These are phyloP conservation scores for Pichia sp. DNA, from an alignment of 1,139 yeast genomes.

Conservation along the genomic window DNA sequence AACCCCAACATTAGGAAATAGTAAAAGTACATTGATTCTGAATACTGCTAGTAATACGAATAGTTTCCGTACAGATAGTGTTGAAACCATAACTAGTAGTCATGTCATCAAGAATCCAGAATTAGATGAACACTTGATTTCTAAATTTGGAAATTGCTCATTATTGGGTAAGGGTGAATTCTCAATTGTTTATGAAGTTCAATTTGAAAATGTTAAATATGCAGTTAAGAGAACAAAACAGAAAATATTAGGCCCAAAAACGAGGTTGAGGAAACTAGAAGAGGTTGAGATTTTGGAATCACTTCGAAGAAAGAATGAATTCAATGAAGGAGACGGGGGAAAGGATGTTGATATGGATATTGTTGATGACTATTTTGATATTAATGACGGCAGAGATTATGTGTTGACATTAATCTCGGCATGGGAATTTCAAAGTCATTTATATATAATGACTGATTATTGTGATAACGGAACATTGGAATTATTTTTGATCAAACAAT, in stretches of 20 bases:
- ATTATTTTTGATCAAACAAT: constrained; percentile 69
- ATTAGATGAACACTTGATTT: constrained; percentile 53
- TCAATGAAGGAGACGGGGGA: neutral
- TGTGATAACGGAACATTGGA: constrained; percentile 93
- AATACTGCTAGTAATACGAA: neutral
- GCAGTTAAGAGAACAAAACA: constrained; percentile 82
- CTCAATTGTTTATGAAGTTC: constrained; percentile 74
- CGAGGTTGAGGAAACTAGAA: constrained; percentile 45
- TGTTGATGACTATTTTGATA: neutral
- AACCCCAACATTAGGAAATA: constrained; percentile 2
- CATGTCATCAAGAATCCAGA: constrained; percentile 6
- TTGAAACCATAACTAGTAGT: neutral
- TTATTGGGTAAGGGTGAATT: constrained; percentile 83
- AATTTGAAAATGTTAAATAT: constrained; percentile 57
- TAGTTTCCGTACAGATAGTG: neutral
- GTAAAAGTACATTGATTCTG: constrained; percentile 3
- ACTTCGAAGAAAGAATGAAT: constrained; percentile 27
- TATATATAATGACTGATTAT: constrained; percentile 89
- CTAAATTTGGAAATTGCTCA: constrained; percentile 64
- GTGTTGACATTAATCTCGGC: constrained; percentile 75
- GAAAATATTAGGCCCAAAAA: constrained; percentile 45
- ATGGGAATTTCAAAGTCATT: constrained; percentile 72
- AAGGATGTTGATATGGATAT: neutral
- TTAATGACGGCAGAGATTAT: constrained; percentile 57
- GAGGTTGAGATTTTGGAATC: constrained; percentile 49